Evolutionary conservation across 2,329 filamentous ascomycete species (phyloP).

Genomic region (Dactylonectria macrodidyma): DNA sequence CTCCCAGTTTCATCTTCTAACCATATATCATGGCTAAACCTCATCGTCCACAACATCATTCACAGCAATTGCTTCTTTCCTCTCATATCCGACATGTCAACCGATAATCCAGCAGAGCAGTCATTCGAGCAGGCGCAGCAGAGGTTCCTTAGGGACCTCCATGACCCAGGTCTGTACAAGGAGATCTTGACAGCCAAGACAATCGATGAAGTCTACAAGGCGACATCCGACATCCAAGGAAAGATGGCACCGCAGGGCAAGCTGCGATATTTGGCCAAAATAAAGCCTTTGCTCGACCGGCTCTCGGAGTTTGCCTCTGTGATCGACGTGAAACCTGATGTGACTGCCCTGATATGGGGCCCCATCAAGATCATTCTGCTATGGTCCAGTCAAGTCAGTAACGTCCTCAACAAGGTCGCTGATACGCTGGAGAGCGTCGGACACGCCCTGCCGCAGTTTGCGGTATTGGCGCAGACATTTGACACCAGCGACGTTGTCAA

Average conservation of each 20-base stretch:
- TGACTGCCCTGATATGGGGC: slow-evolving; percentile 17
- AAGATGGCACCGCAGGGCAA: background rate
- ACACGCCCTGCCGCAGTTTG: background rate
- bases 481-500: background rate
- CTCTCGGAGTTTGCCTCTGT: background rate
- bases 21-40: too few species aligned
- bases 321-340: background rate
- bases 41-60: too few species aligned
- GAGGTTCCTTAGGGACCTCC: background rate
- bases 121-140: background rate
- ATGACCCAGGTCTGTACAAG: background rate
- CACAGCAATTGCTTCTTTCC: too few species aligned
- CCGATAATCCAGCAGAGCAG: too few species aligned
- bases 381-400: background rate
- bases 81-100: too few species aligned
- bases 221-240: background rate
- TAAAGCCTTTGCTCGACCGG: background rate
- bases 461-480: background rate
- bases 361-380: slow-evolving; percentile 16
- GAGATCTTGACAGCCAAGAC: background rate
- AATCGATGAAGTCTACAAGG: background rate
- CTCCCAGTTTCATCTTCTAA: too few species aligned
- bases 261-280: background rate
- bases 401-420: background rate
- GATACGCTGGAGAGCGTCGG: background rate